Evolutionary conservation across 148 eudicot genomes (phyloP).

Genomic region (Chenopodium suecicum): DNA sequence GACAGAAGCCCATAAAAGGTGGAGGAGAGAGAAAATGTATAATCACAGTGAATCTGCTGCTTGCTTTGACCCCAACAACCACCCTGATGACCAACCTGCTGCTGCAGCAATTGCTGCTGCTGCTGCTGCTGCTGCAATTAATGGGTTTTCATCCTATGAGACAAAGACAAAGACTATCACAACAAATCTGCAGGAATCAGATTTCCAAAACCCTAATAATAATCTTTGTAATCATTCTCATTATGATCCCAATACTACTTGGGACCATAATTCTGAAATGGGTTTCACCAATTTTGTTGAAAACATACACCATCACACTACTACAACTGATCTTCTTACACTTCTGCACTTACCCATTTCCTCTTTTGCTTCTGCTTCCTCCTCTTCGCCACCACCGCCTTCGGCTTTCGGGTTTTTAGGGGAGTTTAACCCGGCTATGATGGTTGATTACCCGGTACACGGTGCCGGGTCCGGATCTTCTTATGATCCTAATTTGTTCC

Average conservation of each 20-base stretch:
- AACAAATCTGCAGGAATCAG: slow-evolving; percentile 8
- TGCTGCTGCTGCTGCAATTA: not conserved
- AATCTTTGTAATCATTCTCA: slow-evolving; percentile 10
- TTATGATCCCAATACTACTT: not conserved
- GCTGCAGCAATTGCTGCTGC: slow-evolving; percentile 13
- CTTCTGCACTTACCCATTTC: slow-evolving; percentile 45
- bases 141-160: slow-evolving; percentile 41
- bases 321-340: slow-evolving; percentile 48
- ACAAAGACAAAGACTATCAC: slow-evolving; percentile 2
- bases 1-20: slow-evolving; percentile 28
- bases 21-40: slow-evolving; percentile 35
- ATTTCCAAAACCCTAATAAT: slow-evolving; percentile 24
- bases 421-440: slow-evolving; percentile 16
- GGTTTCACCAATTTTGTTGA: slow-evolving; percentile 19
- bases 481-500: slow-evolving; percentile 46
- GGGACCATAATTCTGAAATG: slow-evolving; percentile 28
- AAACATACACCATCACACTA: not conserved
- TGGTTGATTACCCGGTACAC: slow-evolving; percentile 13
- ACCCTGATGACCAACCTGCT: slow-evolving; percentile 32
- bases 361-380: slow-evolving; percentile 23
- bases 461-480: slow-evolving; percentile 26
- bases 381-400: slow-evolving; percentile 14
- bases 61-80: slow-evolving; percentile 54
- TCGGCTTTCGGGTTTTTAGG: slow-evolving; percentile 19
- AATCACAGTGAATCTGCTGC: slow-evolving; percentile 38